A percentile compares a stretch with the other conserved stretches of the same genome.
Conservation (phyloP, 2,329 filamentous ascomycete genomes). For the Aspergillus transmontanensis region DNA sequence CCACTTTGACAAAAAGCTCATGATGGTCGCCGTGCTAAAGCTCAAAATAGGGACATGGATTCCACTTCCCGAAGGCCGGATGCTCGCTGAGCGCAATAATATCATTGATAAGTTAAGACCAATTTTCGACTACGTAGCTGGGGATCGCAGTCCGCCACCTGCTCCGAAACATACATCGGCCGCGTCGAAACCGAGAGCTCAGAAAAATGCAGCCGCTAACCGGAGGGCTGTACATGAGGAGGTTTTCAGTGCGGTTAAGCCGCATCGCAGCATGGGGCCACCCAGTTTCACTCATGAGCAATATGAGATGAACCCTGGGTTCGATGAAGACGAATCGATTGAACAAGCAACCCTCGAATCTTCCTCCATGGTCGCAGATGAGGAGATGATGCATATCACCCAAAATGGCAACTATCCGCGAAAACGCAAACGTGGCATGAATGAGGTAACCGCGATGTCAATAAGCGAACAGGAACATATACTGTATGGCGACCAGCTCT, state of each 20-base stretch:
- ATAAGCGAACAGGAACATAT: constrained; percentile 80
- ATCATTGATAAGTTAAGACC: constrained; percentile 78
- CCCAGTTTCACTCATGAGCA: constrained; percentile 58
- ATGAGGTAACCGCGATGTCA: constrained; percentile 58
- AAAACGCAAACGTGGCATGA: constrained; percentile 78
- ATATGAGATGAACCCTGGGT: constrained; percentile 64
- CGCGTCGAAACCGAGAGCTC: constrained; percentile 76
- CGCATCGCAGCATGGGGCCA: constrained; percentile 37
- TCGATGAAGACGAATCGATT: constrained; percentile 77
- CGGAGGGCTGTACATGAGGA: constrained; percentile 51
- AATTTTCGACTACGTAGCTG: constrained; percentile 88
- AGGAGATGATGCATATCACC: constrained; percentile 72
- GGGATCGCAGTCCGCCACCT: constrained; percentile 84
- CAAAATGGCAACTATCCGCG: constrained; percentile 60
- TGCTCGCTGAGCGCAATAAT: constrained; percentile 83
- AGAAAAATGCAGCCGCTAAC: constrained; percentile 67
- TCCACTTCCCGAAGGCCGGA: constrained; percentile 76
- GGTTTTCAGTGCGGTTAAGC: constrained; percentile 34
- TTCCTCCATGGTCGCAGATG: constrained; percentile 81
- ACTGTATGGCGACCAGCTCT: constrained; percentile 85
- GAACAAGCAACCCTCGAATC: constrained; percentile 83
- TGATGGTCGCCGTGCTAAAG: not conserved
- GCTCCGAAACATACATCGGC: constrained; percentile 83
- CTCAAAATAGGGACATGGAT: constrained; percentile 83
- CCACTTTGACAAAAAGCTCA: not conserved